These are phyloP conservation scores for Favolaschia claudopus DNA, from an alignment of 768 basidiomycete genomes.

Conservation along the genomic window DNA sequence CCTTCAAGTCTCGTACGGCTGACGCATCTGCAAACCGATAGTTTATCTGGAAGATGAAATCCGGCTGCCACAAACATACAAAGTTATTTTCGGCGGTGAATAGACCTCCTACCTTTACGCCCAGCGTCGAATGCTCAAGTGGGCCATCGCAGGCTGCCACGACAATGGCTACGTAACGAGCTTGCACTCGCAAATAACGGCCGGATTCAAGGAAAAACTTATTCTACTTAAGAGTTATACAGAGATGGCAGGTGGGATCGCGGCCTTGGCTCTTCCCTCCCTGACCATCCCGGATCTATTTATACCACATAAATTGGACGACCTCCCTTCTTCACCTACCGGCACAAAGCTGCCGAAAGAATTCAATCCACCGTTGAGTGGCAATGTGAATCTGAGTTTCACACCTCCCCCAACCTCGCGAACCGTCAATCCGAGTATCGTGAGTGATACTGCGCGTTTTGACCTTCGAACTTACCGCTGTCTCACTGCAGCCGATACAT, in stretches of 20 bases:
- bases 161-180: constrained; percentile 78
- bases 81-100: constrained; percentile 74
- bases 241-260: constrained; percentile 68
- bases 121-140: constrained; percentile 10
- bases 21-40: constrained; percentile 31
- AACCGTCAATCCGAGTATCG: constrained; percentile 5
- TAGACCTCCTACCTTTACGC: constrained; percentile 18
- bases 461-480: not conserved
- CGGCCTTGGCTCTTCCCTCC: constrained; percentile 59
- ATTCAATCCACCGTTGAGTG: constrained; percentile 6
- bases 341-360: not conserved
- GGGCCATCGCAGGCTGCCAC: constrained; percentile 60
- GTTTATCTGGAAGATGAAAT: constrained; percentile 68
- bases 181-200: constrained; percentile 69
- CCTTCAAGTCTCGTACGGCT: not conserved
- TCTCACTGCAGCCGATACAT: not conserved
- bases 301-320: constrained; percentile 60
- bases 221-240: constrained; percentile 69
- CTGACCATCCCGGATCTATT: constrained; percentile 66
- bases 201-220: constrained; percentile 69
- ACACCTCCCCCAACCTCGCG: not conserved
- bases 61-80: constrained; percentile 66
- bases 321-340: not conserved
- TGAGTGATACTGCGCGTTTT: not conserved
- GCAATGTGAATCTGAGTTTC: constrained; percentile 13